A percentile compares a stretch with the other conserved stretches of the same genome.
Evolutionary conservation across 345 rosid genomes (phyloP).

Genomic region (Linum usitatissimum): DNA sequence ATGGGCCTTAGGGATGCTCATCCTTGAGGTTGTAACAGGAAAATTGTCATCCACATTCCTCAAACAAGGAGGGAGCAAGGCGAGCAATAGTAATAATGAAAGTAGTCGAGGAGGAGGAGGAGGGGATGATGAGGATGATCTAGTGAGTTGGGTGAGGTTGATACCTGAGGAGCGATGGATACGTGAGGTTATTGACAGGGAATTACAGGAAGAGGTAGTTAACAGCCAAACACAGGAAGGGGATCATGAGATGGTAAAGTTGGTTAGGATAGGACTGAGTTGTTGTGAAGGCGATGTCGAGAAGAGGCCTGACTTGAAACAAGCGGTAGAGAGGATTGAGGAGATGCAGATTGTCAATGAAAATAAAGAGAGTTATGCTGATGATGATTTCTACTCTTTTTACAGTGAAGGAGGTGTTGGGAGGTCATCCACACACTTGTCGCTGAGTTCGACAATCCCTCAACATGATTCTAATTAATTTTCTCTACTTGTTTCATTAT

Average conservation of each 20-base stretch:
- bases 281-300: slow-evolving; percentile 65
- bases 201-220: neutral
- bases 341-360: slow-evolving; percentile 28
- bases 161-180: neutral
- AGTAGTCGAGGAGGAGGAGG: slow-evolving; percentile 16
- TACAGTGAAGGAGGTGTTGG: slow-evolving; percentile 1
- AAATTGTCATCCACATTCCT: slow-evolving; percentile 44
- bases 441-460: no score
- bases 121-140: slow-evolving; percentile 12
- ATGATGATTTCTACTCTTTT: slow-evolving; percentile 50
- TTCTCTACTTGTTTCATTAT: no score
- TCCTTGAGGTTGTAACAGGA: slow-evolving; percentile 67
- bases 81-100: no score
- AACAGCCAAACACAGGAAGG: slow-evolving; percentile 8
- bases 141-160: neutral
- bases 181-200: neutral
- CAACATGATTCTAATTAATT: no score
- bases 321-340: slow-evolving; percentile 47
- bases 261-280: slow-evolving; percentile 52
- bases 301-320: slow-evolving; percentile 60
- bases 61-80: slow-evolving; percentile 23
- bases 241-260: slow-evolving; percentile 32
- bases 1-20: slow-evolving; percentile 68
- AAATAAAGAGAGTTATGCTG: slow-evolving; percentile 18
- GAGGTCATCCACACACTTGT: no score